Evolutionary conservation across 1,139 yeast genomes (phyloP), one percentile per base, ranked within the genome.

Genomic region (Zygosaccharomyces sapae): DNA sequence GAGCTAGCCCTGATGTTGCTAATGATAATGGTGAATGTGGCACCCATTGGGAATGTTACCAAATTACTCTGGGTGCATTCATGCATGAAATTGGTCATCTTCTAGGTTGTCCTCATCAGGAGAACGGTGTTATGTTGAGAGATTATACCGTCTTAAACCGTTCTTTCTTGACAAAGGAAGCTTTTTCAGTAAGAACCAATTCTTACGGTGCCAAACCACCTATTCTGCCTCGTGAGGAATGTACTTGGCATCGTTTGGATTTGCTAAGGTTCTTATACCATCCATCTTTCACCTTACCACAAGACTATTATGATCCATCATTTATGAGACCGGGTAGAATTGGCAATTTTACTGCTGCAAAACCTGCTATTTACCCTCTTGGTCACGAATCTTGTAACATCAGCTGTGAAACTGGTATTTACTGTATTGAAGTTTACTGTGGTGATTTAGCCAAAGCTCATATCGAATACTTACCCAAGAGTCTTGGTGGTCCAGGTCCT

Each of bases 71-170:
- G 62, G 97, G 98, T 37, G 97, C 97, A 0, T 89, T 88, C 58
- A 76, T 90, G 85, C 98, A 92, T 65, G 97, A 92, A 64, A 83
- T 89, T 45, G 97, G 98, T 2, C 97, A 92, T 65, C 70, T 79
- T 27, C 71, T 90, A 37, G 96, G 97, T 0, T 85, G 94, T 55
- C 97, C 97, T 1, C 97, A 92, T 67, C 95, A 88, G 67, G 86
- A 81, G 3, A 72, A 75, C 57, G 97, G 97, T 13, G 86, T 90
- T 19, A 92, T 92, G 97, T 68, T 88, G 39, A 74, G 97, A 52
- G 96, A 86, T 54, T 92, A 90, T 61, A 73, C 83, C n/a, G 77
- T 83, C 56, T 77, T 88, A 74, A 86, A 89, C 65, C 74, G 97
- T 49, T 79, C 89, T 6, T 90, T 89, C 61, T 75, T 84, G 72